phyloP scores from a whole-genome alignment of 140 eudicot species.

The Bidens hawaiensis region DNA sequence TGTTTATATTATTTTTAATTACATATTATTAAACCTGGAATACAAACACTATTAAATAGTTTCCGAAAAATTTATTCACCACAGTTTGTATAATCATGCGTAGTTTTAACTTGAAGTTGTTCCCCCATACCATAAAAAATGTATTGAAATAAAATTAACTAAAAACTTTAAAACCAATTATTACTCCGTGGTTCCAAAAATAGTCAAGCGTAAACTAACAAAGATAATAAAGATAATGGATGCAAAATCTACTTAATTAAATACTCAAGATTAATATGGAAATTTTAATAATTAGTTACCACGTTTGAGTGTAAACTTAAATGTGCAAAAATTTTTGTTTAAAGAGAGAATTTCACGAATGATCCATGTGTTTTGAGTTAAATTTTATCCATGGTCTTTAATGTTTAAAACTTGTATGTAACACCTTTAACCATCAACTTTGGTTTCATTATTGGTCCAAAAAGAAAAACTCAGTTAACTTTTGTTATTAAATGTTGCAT shows the following conservation, averaged over 20 bases:
- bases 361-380: too few species aligned
- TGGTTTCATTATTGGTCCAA: too few species aligned
- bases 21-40: not conserved
- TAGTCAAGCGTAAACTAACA: not conserved
- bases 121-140: slow-evolving; percentile 50
- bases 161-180: not conserved
- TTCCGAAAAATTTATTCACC: slow-evolving; percentile 91
- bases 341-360: too few species aligned
- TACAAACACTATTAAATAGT: slow-evolving; percentile 37
- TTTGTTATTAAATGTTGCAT: too few species aligned
- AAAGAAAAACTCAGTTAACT: too few species aligned
- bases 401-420: too few species aligned
- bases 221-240: not conserved
- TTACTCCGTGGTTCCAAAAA: not conserved
- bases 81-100: slow-evolving; percentile 88
- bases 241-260: not conserved
- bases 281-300: not conserved
- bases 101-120: slow-evolving; percentile 89
- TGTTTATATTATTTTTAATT: not conserved
- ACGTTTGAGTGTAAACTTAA: not conserved
- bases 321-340: not conserved
- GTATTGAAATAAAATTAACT: not conserved
- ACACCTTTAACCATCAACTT: too few species aligned
- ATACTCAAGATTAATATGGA: not conserved
- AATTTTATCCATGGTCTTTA: too few species aligned